A percentile compares a stretch with the other conserved stretches of the same genome.
Conservation (phyloP, 768 basidiomycete genomes). For the Russula griseocarnosa region DNA sequence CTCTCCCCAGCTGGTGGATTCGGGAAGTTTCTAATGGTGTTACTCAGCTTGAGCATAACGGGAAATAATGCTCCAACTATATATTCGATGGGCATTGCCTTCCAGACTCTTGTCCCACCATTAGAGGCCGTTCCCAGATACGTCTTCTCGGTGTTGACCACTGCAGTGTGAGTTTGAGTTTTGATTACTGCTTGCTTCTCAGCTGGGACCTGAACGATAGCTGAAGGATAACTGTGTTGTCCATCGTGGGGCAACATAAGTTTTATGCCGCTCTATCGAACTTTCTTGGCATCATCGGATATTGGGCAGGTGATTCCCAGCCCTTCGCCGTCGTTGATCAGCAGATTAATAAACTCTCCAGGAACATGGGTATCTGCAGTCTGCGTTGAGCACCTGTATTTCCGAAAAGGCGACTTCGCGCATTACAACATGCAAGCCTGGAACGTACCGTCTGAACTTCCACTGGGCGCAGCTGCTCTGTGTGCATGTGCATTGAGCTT, state of each 20-base stretch:
- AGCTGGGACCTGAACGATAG: background rate
- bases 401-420: slow-evolving; percentile 49
- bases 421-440: slow-evolving; percentile 51
- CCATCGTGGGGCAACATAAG: slow-evolving; percentile 62
- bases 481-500: slow-evolving; percentile 48
- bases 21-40: slow-evolving; percentile 65
- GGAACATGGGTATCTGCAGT: slow-evolving; percentile 54
- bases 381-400: slow-evolving; percentile 61
- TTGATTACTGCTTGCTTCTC: background rate
- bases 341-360: slow-evolving; percentile 43
- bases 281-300: slow-evolving; percentile 60
- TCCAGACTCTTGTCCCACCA: slow-evolving; percentile 64
- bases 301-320: slow-evolving; percentile 35
- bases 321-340: background rate
- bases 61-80: slow-evolving; percentile 80
- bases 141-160: slow-evolving; percentile 61
- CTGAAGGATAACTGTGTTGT: slow-evolving; percentile 57
- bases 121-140: slow-evolving; percentile 61
- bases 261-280: slow-evolving; percentile 64
- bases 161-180: slow-evolving; percentile 52
- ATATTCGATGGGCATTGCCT: slow-evolving; percentile 72
- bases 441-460: slow-evolving; percentile 52
- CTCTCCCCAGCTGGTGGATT: slow-evolving; percentile 59
- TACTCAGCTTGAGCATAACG: slow-evolving; percentile 71
- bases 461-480: slow-evolving; percentile 60